These are phyloP conservation scores for Schwanniomyces pseudopolymorphus DNA, from an alignment of 805 yeast genomes.

Conservation along the genomic window DNA sequence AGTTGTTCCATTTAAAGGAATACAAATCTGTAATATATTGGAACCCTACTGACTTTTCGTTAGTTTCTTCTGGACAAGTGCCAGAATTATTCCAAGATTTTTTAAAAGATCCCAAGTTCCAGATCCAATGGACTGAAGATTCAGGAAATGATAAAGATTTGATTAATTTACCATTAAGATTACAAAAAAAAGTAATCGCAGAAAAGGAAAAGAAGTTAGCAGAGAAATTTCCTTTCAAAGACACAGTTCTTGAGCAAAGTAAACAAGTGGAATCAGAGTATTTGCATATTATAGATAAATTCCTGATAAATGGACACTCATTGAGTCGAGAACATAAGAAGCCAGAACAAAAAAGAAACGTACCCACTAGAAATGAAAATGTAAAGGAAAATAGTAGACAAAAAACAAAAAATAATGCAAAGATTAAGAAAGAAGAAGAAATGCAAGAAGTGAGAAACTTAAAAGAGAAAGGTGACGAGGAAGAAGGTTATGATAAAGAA, in stretches of 20 bases:
- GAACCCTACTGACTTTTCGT: conserved; percentile 50
- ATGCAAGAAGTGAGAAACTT: conserved; percentile 4
- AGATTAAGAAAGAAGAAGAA: conserved; percentile 4
- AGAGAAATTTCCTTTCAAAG: conserved; percentile 37
- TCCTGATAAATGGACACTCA: neutral
- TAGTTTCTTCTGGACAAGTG: conserved; percentile 16
- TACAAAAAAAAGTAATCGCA: conserved; percentile 37
- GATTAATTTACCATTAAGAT: conserved; percentile 35
- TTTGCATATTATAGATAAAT: conserved; percentile 6
- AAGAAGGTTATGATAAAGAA: conserved; percentile 4
- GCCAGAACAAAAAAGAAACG: neutral
- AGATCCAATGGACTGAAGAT: conserved; percentile 33
- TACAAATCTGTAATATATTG: conserved; percentile 62
- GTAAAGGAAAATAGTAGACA: neutral
- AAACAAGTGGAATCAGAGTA: conserved; percentile 18
- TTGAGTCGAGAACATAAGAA: neutral
- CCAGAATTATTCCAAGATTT: conserved; percentile 36
- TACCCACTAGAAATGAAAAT: neutral
- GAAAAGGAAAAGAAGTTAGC: conserved; percentile 31
- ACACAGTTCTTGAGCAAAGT: conserved; percentile 25
- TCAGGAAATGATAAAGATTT: conserved; percentile 21
- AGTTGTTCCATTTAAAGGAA: conserved; percentile 61
- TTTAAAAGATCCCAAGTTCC: conserved; percentile 22
- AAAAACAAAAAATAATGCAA: conserved; percentile 1
- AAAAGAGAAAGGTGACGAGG: conserved; percentile 1